Percentiles rank a stretch among this genome's conserved stretches.
Conservation (phyloP, 352 stramenopile genomes). For the Elongisporangium prolatum region DNA sequence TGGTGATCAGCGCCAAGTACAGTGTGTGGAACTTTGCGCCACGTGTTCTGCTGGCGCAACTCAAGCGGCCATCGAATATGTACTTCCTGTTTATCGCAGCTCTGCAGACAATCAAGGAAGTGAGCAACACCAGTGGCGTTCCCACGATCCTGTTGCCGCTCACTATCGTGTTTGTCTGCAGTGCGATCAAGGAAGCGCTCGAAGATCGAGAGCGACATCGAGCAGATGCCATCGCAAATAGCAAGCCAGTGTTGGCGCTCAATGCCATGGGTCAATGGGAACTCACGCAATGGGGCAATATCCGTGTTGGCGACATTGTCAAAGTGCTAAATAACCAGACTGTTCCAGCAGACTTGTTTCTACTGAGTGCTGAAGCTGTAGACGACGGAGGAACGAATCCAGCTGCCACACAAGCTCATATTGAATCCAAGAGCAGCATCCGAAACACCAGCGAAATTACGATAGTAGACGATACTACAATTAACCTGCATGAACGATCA, state of each 20-base stretch:
- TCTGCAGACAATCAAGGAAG: conserved; percentile 76
- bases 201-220: conserved; percentile 79
- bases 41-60: conserved; percentile 64
- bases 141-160: conserved; percentile 76
- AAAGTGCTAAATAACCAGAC: conserved; percentile 66
- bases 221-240: conserved; percentile 70
- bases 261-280: conserved; percentile 41
- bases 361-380: conserved; percentile 50
- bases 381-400: conserved; percentile 37
- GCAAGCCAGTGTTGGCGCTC: conserved; percentile 44
- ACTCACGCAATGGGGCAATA: conserved; percentile 48
- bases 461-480: conserved; percentile 10
- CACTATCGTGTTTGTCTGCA: conserved; percentile 73
- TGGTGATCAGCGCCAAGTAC: conserved; percentile 83
- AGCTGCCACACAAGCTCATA: background rate
- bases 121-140: conserved; percentile 84
- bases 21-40: conserved; percentile 71
- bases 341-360: conserved; percentile 64
- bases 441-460: background rate
- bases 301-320: conserved; percentile 80
- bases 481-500: background rate
- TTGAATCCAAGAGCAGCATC: background rate
- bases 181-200: conserved; percentile 76
- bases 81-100: conserved; percentile 87
- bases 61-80: conserved; percentile 72